Percentiles rank a stretch among this genome's conserved stretches.
These are phyloP conservation scores for Isabelozyma rhagii DNA, from an alignment of 805 yeast species.

Conservation along the genomic window DNA sequence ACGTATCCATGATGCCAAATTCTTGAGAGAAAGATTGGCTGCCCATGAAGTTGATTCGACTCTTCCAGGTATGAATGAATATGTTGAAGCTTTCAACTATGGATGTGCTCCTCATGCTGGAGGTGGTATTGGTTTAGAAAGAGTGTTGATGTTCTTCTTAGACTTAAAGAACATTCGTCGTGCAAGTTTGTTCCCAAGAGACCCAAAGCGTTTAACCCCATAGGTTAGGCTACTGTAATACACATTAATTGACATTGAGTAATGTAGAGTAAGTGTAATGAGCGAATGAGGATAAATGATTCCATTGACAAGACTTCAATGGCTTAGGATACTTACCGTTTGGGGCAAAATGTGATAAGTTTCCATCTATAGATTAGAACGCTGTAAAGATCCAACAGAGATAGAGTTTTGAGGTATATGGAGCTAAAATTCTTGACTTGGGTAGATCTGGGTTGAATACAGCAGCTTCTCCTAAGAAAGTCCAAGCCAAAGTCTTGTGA, in stretches of 20 bases:
- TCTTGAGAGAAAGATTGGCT: slow-evolving; percentile 76
- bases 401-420: too few species aligned
- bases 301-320: too few species aligned
- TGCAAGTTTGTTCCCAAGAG: slow-evolving; percentile 99
- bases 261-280: too few species aligned
- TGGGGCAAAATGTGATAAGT: too few species aligned
- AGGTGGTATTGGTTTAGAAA: slow-evolving; percentile 98
- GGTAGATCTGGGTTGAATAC: too few species aligned
- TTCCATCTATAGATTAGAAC: too few species aligned
- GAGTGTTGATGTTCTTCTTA: slow-evolving; percentile 97
- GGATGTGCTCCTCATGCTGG: slow-evolving; percentile 99
- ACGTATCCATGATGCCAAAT: slow-evolving; percentile 92
- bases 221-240: slow-evolving; percentile 16
- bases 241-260: neutral
- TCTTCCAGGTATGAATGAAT: slow-evolving; percentile 82
- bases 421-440: too few species aligned
- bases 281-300: too few species aligned
- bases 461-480: too few species aligned
- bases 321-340: too few species aligned
- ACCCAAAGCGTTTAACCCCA: slow-evolving; percentile 92
- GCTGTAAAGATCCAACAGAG: too few species aligned
- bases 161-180: slow-evolving; percentile 97
- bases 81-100: slow-evolving; percentile 85
- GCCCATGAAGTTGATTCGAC: slow-evolving; percentile 80
- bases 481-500: too few species aligned